A percentile compares a stretch with the other conserved stretches of the same genome.
These are phyloP conservation scores for Fusarium sp. DNA, from an alignment of 2,329 filamentous ascomycete species.

Conservation along the genomic window DNA sequence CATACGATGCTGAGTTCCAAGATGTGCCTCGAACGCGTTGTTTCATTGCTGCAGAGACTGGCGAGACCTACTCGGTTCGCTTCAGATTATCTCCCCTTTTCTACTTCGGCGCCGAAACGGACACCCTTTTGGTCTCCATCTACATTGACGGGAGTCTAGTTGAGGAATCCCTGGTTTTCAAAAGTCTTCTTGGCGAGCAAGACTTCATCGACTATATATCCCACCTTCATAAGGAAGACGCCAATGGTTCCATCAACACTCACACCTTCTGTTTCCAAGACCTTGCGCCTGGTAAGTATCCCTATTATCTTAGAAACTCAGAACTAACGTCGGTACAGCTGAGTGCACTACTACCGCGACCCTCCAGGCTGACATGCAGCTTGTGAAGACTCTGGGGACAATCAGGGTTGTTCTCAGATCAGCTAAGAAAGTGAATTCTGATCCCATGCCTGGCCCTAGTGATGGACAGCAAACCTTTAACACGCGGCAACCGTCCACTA, in stretches of 20 bases:
- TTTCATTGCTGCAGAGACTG: too few species aligned
- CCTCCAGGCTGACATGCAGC: background rate
- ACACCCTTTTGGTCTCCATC: background rate
- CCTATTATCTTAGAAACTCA: fast-evolving
- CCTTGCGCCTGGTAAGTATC: background rate
- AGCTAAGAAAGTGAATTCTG: background rate
- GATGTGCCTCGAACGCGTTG: too few species aligned
- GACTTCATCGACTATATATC: background rate
- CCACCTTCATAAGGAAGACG: background rate
- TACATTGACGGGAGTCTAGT: background rate
- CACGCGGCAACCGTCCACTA: fast-evolving
- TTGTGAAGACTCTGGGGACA: background rate
- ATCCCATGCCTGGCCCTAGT: background rate
- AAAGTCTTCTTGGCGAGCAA: background rate
- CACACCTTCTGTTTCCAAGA: background rate
- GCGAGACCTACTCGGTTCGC: too few species aligned
- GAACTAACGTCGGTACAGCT: background rate
- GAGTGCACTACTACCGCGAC: background rate
- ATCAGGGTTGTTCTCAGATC: background rate
- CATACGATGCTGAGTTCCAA: too few species aligned
- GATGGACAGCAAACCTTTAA: too few species aligned
- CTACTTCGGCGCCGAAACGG: background rate
- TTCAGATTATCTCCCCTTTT: background rate
- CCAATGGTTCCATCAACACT: background rate
- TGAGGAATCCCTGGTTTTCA: background rate